phyloP scores from a whole-genome alignment of 1,284 basidiomycete species.

The Tilletia indica region DNA sequence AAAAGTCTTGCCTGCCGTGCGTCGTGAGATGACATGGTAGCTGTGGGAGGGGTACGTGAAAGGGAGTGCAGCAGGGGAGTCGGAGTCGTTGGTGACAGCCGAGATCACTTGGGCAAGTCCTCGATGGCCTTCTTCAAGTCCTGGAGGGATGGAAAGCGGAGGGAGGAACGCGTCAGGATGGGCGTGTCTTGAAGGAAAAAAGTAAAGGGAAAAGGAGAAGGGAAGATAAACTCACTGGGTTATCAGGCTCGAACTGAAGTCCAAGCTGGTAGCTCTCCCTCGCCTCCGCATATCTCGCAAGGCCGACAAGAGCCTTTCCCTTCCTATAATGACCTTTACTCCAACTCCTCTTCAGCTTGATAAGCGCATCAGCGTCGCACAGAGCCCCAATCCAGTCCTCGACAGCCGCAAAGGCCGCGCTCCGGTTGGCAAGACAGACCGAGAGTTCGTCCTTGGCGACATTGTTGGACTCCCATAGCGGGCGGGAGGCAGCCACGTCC shows the following conservation, averaged over 20 bases:
- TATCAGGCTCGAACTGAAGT: slow-evolving; percentile 83
- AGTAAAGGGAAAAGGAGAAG: background rate
- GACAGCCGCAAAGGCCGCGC: slow-evolving; percentile 75
- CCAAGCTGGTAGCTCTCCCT: slow-evolving; percentile 78
- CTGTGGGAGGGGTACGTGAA: no score
- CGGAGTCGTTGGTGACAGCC: no score
- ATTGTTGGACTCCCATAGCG: slow-evolving; percentile 82
- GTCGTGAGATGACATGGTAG: no score
- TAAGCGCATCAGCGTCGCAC: slow-evolving; percentile 86
- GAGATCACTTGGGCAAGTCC: slow-evolving; percentile 5
- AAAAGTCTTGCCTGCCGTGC: no score
- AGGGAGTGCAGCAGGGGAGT: no score
- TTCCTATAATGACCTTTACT: slow-evolving; percentile 93
- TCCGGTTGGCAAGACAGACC: slow-evolving; percentile 83
- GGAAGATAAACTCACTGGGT: slow-evolving; percentile 55
- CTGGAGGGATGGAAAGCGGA: background rate
- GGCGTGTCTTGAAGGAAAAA: background rate
- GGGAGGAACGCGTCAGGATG: background rate
- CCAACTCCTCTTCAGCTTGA: slow-evolving; percentile 81
- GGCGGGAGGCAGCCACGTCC: slow-evolving; percentile 75
- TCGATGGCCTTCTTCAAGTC: slow-evolving; percentile 17
- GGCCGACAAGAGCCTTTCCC: slow-evolving; percentile 78
- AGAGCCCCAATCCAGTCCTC: slow-evolving; percentile 78
- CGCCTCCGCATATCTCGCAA: slow-evolving; percentile 73
- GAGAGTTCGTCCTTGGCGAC: slow-evolving; percentile 85